Evolutionary conservation across 768 basidiomycete genomes (phyloP).

Genomic region (Pleurotus salmoneostramineus): DNA sequence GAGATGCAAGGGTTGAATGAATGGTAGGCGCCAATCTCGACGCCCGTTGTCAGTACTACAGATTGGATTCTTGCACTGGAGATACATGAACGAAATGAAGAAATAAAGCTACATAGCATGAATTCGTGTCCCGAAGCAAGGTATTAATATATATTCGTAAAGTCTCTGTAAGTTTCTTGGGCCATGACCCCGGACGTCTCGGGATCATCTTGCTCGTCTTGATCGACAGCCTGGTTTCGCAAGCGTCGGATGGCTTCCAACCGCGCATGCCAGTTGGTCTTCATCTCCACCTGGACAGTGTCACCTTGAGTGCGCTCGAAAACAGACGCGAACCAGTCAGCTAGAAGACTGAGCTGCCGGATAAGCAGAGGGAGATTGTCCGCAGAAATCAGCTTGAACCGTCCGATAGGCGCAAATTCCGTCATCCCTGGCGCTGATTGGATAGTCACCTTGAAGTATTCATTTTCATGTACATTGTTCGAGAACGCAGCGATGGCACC

Average conservation of each 20-base stretch:
- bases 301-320: conserved; percentile 73
- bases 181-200: conserved; percentile 38
- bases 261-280: conserved; percentile 86
- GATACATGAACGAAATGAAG: no score
- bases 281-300: conserved; percentile 69
- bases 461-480: conserved; percentile 81
- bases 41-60: no score
- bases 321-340: conserved; percentile 88
- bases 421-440: conserved; percentile 90
- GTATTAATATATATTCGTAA: conserved; percentile 42
- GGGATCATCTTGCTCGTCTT: neutral
- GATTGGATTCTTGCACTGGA: no score
- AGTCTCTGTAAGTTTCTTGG: conserved; percentile 53
- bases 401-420: conserved; percentile 89
- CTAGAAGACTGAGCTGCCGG: conserved; percentile 80
- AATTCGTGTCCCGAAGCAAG: no score
- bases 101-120: no score
- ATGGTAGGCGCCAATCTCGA: no score
- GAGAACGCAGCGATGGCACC: conserved; percentile 85
- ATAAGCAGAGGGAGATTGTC: conserved; percentile 83
- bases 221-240: conserved; percentile 32
- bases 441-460: conserved; percentile 93
- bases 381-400: conserved; percentile 92
- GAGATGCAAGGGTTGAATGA: no score
- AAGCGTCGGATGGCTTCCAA: conserved; percentile 78